Evolutionary conservation across 2,329 filamentous ascomycete species (phyloP).

Genomic region (Aspergillus puulaauensis): DNA sequence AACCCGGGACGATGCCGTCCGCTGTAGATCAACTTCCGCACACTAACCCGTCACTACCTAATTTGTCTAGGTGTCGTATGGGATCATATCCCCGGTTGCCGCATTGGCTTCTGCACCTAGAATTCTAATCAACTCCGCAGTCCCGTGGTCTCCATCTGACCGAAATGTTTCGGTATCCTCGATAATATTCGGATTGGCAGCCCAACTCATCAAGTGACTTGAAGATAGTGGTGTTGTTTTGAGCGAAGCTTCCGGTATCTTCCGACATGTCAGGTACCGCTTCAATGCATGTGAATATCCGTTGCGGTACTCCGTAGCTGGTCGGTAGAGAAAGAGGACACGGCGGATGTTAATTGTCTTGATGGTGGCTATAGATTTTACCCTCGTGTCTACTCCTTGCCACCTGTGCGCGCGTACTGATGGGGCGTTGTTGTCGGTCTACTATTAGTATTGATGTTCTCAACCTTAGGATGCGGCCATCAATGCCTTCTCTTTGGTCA

Average conservation of each 20-base stretch:
- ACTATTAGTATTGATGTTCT: too few relatives aligned
- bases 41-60: not conserved
- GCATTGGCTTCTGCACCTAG: not conserved
- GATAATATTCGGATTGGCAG: not conserved
- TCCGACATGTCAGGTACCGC: not conserved
- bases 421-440: too few relatives aligned
- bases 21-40: not conserved
- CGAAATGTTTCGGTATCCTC: not conserved
- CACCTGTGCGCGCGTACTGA: too few relatives aligned
- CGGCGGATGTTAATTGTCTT: too few relatives aligned
- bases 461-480: too few relatives aligned
- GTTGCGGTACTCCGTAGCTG: not conserved
- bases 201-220: not conserved
- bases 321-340: not conserved
- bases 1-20: not conserved
- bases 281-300: not conserved
- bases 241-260: not conserved
- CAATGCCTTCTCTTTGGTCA: too few relatives aligned
- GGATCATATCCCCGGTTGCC: not conserved
- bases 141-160: not conserved
- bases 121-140: not conserved
- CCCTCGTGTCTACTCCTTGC: too few relatives aligned
- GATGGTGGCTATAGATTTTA: too few relatives aligned
- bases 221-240: not conserved
- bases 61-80: not conserved